A percentile compares a stretch with the other conserved stretches of the same genome.
Evolutionary conservation across 768 basidiomycete species (phyloP).

Genomic region (Exidia glandulosa): DNA sequence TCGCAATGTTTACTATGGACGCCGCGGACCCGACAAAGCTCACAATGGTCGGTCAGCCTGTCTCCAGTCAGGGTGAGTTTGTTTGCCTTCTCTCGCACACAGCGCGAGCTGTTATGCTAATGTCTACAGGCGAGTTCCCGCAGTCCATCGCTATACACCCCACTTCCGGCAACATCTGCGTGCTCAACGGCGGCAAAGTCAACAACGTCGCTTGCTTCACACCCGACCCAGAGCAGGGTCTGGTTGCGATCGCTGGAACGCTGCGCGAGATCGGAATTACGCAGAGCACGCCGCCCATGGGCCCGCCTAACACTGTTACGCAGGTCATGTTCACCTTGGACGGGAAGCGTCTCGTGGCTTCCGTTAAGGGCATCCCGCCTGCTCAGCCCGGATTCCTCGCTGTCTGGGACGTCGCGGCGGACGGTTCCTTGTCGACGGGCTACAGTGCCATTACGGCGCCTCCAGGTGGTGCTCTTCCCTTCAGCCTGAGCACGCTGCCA

Average conservation of each 20-base stretch:
- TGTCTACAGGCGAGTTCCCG: slow-evolving; percentile 16
- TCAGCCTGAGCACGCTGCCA: slow-evolving; percentile 26
- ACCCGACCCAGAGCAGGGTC: slow-evolving; percentile 31
- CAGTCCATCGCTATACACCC: slow-evolving; percentile 24
- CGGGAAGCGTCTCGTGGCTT: slow-evolving; percentile 31
- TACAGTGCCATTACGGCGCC: slow-evolving; percentile 26
- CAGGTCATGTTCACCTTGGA: slow-evolving; percentile 39
- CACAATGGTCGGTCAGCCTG: slow-evolving; percentile 11
- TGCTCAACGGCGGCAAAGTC: slow-evolving; percentile 32
- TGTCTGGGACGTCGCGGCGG: slow-evolving; percentile 33
- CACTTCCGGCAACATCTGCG: slow-evolving; percentile 23
- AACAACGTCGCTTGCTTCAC: slow-evolving; percentile 30
- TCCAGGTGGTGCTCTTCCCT: slow-evolving; percentile 34
- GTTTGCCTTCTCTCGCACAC: too few relatives aligned
- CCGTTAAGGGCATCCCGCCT: slow-evolving; percentile 40
- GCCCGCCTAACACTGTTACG: slow-evolving; percentile 34
- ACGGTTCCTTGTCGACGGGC: slow-evolving; percentile 32
- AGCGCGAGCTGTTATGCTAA: neutral
- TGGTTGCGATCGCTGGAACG: slow-evolving; percentile 29
- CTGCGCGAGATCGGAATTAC: slow-evolving; percentile 33
- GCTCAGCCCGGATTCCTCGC: slow-evolving; percentile 40
- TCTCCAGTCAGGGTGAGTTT: slow-evolving; percentile 4
- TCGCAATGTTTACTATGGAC: slow-evolving; percentile 26
- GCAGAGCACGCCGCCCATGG: slow-evolving; percentile 40
- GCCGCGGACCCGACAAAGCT: slow-evolving; percentile 13